A percentile compares a stretch with the other conserved stretches of the same genome.
These are phyloP conservation scores for Hyaloperonospora brassicae DNA, from an alignment of 352 stramenopile species.

Conservation along the genomic window DNA sequence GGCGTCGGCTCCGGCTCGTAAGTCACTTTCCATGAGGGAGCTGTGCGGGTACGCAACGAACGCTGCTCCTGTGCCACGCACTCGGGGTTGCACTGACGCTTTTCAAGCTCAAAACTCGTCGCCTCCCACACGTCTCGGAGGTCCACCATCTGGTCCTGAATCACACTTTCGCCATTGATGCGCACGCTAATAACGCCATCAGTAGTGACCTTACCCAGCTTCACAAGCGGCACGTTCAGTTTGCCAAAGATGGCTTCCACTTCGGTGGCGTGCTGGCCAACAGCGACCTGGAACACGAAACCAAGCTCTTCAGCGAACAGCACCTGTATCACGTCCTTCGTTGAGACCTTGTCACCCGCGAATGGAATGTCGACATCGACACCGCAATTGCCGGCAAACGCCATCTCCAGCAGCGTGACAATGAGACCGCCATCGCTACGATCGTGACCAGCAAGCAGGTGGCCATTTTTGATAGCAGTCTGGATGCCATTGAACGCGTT, in stretches of 20 bases:
- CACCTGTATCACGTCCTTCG: constrained; percentile 52
- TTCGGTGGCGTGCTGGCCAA: constrained; percentile 35
- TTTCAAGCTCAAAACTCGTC: constrained; percentile 98
- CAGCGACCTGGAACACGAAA: constrained; percentile 93
- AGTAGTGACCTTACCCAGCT: constrained; percentile 88
- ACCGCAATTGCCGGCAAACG: constrained; percentile 97
- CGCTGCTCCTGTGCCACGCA: constrained; percentile 93
- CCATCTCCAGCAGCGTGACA: constrained; percentile 96
- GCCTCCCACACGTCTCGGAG: constrained; percentile 97
- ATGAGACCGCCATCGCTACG: constrained; percentile 96
- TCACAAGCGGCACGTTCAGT: constrained; percentile 71
- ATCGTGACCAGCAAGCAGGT: constrained; percentile 96
- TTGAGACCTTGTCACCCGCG: constrained; percentile 30
- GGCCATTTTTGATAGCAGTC: constrained; percentile 81
- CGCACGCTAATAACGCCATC: constrained; percentile 86
- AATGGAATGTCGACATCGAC: constrained; percentile 88
- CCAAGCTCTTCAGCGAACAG: constrained; percentile 98
- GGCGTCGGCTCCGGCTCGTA: constrained; percentile 82
- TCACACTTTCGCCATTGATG: constrained; percentile 72
- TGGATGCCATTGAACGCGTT: constrained; percentile 93
- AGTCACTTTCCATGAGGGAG: constrained; percentile 87
- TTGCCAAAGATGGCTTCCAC: constrained; percentile 85
- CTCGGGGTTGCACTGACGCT: constrained; percentile 93
- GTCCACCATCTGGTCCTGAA: constrained; percentile 69
- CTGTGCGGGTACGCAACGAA: constrained; percentile 77